Percentiles rank a stretch among this genome's conserved stretches.
Evolutionary conservation across 2,329 filamentous ascomycete genomes (phyloP).

Genomic region (Xylariales sp.): DNA sequence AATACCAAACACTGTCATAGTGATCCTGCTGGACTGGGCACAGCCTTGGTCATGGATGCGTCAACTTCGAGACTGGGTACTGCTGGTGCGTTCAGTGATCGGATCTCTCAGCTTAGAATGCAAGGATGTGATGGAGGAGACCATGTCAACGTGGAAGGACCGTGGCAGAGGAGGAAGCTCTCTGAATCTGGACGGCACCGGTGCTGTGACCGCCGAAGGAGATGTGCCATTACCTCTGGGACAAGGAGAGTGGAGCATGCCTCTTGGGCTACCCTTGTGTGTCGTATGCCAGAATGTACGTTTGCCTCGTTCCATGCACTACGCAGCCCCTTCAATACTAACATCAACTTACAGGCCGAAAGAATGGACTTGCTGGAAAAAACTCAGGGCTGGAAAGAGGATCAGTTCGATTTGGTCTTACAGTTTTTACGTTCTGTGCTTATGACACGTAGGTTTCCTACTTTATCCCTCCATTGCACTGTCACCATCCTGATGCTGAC

Average conservation of each 20-base stretch:
- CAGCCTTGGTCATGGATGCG: constrained; percentile 90
- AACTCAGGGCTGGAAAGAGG: constrained; percentile 89
- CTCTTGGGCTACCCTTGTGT: constrained; percentile 78
- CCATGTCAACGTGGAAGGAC: constrained; percentile 76
- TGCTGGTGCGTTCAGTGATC: constrained; percentile 74
- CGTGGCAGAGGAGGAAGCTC: constrained; percentile 63
- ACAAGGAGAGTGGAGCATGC: constrained; percentile 90
- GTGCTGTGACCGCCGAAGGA: constrained; percentile 55
- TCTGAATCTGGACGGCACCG: constrained; percentile 58
- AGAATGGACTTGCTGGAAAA: constrained; percentile 89
- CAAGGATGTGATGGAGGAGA: constrained; percentile 81
- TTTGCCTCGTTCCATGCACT: constrained; percentile 4
- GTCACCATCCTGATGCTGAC: too few relatives aligned
- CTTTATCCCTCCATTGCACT: too few relatives aligned
- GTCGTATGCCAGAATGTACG: constrained; percentile 93
- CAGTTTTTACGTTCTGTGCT: constrained; percentile 89
- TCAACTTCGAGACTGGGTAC: constrained; percentile 84
- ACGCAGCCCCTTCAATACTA: constrained; percentile 6
- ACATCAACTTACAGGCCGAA: constrained; percentile 55
- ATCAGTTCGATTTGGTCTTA: constrained; percentile 92
- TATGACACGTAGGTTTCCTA: constrained; percentile 71
- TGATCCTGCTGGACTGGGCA: constrained; percentile 93
- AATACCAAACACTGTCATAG: constrained; percentile 80
- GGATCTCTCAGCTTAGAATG: constrained; percentile 69
- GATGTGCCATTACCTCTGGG: constrained; percentile 74